Base-by-base conservation (phyloP, 2,329 filamentous ascomycete genomes). In the Akanthomyces lecanii region DNA sequence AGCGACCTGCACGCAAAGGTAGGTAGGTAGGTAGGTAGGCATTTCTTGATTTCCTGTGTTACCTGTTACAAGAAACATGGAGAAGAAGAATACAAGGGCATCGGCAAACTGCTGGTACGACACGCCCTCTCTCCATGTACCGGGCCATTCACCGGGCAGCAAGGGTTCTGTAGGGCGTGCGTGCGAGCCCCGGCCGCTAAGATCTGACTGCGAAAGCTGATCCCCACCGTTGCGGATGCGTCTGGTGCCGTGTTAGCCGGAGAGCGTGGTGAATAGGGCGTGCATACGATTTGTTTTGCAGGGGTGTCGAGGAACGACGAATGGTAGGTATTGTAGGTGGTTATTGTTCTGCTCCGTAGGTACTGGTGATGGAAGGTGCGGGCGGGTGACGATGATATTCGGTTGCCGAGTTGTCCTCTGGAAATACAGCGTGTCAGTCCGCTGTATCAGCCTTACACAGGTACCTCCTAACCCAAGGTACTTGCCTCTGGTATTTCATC, bases 171-270 rank as follows among this genome's bases (percentile, higher is more conserved):
- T 21, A 28, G 52, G 52, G 52, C 16, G 51, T 54, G 48, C 7
- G 28, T 47, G 58, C 58, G 58, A 61, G 40, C 58, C n/a, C 58
- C 58, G 50, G 16, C 30, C 38, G 59, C 59, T 62, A 62, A 62
- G 59, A 62, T 62, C 59, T 62, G 59, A 62, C 59, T 23, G 51
- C 51, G 25, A 42, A 50, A 36, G 51, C 28, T n/a, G 59, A 62
- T 55, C 51, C 33, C 59, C 59, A 62, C 59, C 40, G 23, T 62
- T 62, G 51, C 40, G 50, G 55, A 58, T 48, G 55, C 30, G 44
- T 21, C 16, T 58, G 42, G 42, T 62, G 59, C 59, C 59, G 59
- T 62, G 50, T 55, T 62, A 62, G 59, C 51, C 59, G 59, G 59
- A 21, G 14, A 48, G 42, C 10, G 48, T 51, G 28, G 48, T 51